Percentiles rank a stretch among this genome's conserved stretches.
Conservation (phyloP, 257 asterid genomes). For the Primulina tabacum region DNA sequence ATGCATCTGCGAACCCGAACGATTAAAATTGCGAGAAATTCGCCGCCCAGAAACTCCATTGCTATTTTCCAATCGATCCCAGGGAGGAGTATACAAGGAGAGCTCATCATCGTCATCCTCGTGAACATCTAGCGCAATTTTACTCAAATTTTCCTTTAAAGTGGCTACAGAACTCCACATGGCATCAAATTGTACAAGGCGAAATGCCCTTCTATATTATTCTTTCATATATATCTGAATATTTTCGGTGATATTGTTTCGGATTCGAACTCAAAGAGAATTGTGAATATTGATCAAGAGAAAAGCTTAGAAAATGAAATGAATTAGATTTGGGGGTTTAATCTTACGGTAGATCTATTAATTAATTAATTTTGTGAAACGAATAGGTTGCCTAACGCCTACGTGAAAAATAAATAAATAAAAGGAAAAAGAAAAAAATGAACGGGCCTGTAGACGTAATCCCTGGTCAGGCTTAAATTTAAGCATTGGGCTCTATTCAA, state of each 20-base stretch:
- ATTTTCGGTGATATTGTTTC: background rate
- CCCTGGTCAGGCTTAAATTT: too few species aligned
- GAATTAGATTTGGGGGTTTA: slow-evolving; percentile 29
- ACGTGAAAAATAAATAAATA: background rate
- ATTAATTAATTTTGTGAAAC: background rate
- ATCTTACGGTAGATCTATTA: slow-evolving; percentile 32
- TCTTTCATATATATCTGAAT: background rate
- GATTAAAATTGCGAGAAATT: slow-evolving; percentile 47
- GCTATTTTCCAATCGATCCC: slow-evolving; percentile 41
- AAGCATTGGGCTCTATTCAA: background rate
- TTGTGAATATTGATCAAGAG: background rate
- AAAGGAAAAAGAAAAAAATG: too few species aligned
- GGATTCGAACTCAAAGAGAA: slow-evolving; percentile 23
- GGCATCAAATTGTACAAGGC: slow-evolving; percentile 35
- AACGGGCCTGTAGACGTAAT: too few species aligned
- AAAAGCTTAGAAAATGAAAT: slow-evolving; percentile 21
- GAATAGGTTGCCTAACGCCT: background rate
- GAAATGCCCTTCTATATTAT: slow-evolving; percentile 7
- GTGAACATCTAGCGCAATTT: slow-evolving; percentile 84
- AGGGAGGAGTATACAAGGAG: slow-evolving; percentile 46
- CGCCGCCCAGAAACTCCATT: slow-evolving; percentile 55
- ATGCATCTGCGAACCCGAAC: slow-evolving; percentile 52
- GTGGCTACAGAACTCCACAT: slow-evolving; percentile 97
- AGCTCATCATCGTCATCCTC: slow-evolving; percentile 65
- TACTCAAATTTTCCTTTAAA: slow-evolving; percentile 80